Evolutionary conservation across 225 moss, liverwort and hornwort genomes (phyloP).

Genomic region (Marchantia polymorpha): DNA sequence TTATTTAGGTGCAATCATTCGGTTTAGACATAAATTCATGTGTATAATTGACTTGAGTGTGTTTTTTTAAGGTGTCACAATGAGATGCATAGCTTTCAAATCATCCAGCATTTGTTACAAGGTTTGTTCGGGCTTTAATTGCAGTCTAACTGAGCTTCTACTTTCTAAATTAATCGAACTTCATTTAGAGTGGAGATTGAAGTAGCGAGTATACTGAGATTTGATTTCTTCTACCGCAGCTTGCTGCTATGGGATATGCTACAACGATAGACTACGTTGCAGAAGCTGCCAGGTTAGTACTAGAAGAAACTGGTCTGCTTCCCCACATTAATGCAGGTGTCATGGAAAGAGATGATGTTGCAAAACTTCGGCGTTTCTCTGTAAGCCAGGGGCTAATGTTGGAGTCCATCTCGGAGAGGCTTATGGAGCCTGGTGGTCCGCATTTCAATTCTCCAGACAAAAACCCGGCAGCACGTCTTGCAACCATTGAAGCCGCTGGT

Average conservation of each 20-base stretch:
- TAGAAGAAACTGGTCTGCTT: constrained; percentile 72
- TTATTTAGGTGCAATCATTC: no score
- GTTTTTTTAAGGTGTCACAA: no score
- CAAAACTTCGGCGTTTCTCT: constrained; percentile 62
- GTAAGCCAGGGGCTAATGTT: constrained; percentile 93
- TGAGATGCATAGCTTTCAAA: no score
- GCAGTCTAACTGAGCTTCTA: neutral
- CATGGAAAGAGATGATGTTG: constrained; percentile 64
- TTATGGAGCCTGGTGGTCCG: constrained; percentile 70
- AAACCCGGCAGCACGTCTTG: constrained; percentile 58
- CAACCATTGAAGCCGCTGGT: constrained; percentile 86
- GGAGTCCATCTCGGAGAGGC: constrained; percentile 72
- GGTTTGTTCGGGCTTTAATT: neutral
- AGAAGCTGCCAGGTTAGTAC: constrained; percentile 67
- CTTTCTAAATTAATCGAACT: neutral
- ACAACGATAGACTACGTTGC: constrained; percentile 74
- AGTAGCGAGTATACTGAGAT: neutral
- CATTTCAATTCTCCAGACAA: constrained; percentile 89
- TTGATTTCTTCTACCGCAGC: constrained; percentile 36
- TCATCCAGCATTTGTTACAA: neutral
- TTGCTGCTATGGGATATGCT: constrained; percentile 60
- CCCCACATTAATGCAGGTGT: constrained; percentile 93
- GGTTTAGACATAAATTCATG: no score
- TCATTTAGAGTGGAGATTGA: neutral
- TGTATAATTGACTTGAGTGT: no score